Percentiles rank a stretch among this genome's conserved stretches.
phyloP scores from a whole-genome alignment of 1,284 basidiomycete species.

The Leccinum pseudoinsigne region DNA sequence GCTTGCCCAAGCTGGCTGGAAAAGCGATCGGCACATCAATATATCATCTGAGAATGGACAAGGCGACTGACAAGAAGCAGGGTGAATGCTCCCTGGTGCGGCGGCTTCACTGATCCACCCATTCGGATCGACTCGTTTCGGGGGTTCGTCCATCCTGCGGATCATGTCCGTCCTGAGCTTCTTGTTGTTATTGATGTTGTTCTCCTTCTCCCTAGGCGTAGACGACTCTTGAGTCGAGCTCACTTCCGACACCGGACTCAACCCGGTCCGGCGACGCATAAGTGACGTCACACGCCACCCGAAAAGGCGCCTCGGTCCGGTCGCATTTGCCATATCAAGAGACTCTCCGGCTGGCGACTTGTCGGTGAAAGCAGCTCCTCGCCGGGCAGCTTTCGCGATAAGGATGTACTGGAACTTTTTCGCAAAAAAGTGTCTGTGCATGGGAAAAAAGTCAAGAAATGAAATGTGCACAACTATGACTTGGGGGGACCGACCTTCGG shows the following conservation, averaged over 20 bases:
- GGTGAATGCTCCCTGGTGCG: slow-evolving; percentile 22
- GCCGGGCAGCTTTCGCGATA: slow-evolving; percentile 44
- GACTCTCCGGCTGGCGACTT: slow-evolving; percentile 15
- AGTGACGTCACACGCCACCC: slow-evolving; percentile 35
- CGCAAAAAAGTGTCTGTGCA: slow-evolving; percentile 66
- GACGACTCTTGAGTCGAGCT: slow-evolving; percentile 18
- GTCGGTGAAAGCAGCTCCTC: not conserved
- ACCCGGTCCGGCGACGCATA: slow-evolving; percentile 27
- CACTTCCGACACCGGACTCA: slow-evolving; percentile 27
- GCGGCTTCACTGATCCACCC: slow-evolving; percentile 61
- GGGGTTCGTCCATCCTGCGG: slow-evolving; percentile 74
- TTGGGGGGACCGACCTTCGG: slow-evolving; percentile 44
- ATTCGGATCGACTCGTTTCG: slow-evolving; percentile 83
- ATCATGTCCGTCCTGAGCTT: slow-evolving; percentile 84
- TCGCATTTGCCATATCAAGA: slow-evolving; percentile 17
- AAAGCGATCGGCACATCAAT: slow-evolving; percentile 4
- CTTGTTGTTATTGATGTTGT: slow-evolving; percentile 11
- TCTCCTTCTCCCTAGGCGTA: slow-evolving; percentile 22
- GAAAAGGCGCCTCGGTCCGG: slow-evolving; percentile 28
- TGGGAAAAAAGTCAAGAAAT: not conserved
- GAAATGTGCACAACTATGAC: not conserved
- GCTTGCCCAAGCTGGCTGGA: slow-evolving; percentile 28
- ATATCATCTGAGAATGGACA: not conserved
- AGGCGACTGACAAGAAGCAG: slow-evolving; percentile 15
- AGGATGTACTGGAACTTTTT: slow-evolving; percentile 72